Evolutionary conservation across 202 grass and related monocot species (phyloP).

Genomic region (Setaria viridis): DNA sequence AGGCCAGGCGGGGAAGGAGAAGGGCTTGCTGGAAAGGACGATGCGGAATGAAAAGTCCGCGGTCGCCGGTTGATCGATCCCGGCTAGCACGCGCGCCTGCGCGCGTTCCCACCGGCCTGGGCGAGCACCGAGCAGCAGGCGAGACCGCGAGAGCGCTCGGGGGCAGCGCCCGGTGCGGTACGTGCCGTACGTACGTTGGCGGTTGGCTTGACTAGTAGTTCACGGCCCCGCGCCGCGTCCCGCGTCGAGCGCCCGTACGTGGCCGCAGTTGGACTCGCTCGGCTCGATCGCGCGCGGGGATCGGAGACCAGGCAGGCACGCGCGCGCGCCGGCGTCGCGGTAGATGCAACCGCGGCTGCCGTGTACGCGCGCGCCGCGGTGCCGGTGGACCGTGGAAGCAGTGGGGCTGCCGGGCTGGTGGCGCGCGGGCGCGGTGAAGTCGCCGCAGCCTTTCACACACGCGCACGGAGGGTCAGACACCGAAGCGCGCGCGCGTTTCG

Average conservation of each 20-base stretch:
- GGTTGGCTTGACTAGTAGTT: not conserved
- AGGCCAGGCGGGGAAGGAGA: not conserved
- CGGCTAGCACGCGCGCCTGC: not conserved
- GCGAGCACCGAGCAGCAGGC: too few species aligned
- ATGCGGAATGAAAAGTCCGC: not conserved
- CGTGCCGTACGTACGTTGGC: not conserved
- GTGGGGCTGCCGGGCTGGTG: too few species aligned
- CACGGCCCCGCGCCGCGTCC: not conserved
- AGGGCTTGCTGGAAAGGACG: not conserved
- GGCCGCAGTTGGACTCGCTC: not conserved
- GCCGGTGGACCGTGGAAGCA: too few species aligned
- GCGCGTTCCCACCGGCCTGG: constrained; percentile 2
- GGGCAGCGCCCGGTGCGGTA: not conserved
- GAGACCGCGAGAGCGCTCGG: too few species aligned
- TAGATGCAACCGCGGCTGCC: too few species aligned
- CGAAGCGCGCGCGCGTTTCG: too few species aligned
- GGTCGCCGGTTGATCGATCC: not conserved
- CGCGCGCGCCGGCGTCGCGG: too few species aligned
- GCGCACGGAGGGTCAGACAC: too few species aligned
- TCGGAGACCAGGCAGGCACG: not conserved
- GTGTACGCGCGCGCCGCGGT: too few species aligned
- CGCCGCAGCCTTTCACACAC: not conserved
- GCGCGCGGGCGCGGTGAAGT: not conserved
- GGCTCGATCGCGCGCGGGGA: not conserved
- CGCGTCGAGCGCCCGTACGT: not conserved